phyloP scores from a whole-genome alignment of 2,329 filamentous ascomycete species.

The Coniochaeta ligniaria region DNA sequence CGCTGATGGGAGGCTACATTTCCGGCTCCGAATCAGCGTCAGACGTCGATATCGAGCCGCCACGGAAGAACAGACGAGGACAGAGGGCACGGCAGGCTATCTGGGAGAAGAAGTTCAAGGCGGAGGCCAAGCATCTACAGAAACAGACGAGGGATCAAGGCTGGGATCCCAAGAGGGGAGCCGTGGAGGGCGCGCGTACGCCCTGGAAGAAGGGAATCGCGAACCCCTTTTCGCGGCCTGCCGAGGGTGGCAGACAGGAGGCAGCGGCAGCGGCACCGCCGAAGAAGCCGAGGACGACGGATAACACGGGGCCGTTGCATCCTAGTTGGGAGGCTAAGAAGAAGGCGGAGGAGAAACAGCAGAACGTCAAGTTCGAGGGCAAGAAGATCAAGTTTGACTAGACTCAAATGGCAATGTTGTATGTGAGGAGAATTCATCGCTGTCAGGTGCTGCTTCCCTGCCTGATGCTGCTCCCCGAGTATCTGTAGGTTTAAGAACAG shows the following conservation, averaged over 20 bases:
- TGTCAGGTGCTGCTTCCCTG: background rate
- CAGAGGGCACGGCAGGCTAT: constrained; percentile 73
- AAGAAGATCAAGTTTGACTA: constrained; percentile 54
- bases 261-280: constrained; percentile 6
- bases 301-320: constrained; percentile 43
- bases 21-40: constrained; percentile 67
- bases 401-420: too few relatives aligned
- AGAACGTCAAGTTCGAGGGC: constrained; percentile 45
- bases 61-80: constrained; percentile 67
- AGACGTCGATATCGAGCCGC: constrained; percentile 54
- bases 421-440: background rate
- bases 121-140: constrained; percentile 59
- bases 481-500: background rate
- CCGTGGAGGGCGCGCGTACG: constrained; percentile 38
- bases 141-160: constrained; percentile 35
- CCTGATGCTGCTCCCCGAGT: background rate
- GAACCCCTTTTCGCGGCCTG: constrained; percentile 18
- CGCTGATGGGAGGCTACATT: constrained; percentile 72
- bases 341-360: constrained; percentile 50
- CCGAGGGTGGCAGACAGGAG: constrained; percentile 1
- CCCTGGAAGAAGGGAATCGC: constrained; percentile 37
- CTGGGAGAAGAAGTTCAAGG: constrained; percentile 73
- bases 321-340: constrained; percentile 59
- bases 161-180: constrained; percentile 52
- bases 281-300: constrained; percentile 11